Conservation (phyloP, 257 asterid species). For the Jaltomata sinuosa region DNA sequence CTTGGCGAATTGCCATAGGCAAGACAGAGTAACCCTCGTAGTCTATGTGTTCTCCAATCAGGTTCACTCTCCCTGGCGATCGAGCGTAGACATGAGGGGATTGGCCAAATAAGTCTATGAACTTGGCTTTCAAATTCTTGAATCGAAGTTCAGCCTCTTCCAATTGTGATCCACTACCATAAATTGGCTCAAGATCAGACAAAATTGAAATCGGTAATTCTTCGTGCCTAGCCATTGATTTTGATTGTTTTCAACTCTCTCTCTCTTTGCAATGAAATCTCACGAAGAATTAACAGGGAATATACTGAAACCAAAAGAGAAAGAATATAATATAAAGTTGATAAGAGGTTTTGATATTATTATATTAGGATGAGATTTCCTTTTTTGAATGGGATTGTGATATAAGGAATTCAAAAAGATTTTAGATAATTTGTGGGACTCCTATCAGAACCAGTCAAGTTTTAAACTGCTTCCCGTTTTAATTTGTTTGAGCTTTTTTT, state of each 20-base stretch:
- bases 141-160: conserved; percentile 83
- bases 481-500: too few species aligned
- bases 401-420: background rate
- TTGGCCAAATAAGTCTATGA: conserved; percentile 57
- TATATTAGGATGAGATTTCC: too few species aligned
- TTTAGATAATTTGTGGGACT: background rate
- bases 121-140: conserved; percentile 49
- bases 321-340: background rate
- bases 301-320: too few species aligned
- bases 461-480: too few species aligned
- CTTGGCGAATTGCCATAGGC: conserved; percentile 97
- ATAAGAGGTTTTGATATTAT: background rate
- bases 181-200: conserved; percentile 58
- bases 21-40: conserved; percentile 95
- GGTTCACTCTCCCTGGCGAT: conserved; percentile 97
- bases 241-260: background rate
- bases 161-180: conserved; percentile 70
- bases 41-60: conserved; percentile 97
- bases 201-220: conserved; percentile 58
- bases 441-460: background rate
- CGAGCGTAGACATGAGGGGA: conserved; percentile 68
- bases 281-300: background rate
- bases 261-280: too few species aligned
- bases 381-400: background rate
- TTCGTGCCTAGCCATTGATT: conserved; percentile 57